These are phyloP conservation scores for Phytophthora boehmeriae DNA, from an alignment of 352 stramenopile genomes.

Conservation along the genomic window DNA sequence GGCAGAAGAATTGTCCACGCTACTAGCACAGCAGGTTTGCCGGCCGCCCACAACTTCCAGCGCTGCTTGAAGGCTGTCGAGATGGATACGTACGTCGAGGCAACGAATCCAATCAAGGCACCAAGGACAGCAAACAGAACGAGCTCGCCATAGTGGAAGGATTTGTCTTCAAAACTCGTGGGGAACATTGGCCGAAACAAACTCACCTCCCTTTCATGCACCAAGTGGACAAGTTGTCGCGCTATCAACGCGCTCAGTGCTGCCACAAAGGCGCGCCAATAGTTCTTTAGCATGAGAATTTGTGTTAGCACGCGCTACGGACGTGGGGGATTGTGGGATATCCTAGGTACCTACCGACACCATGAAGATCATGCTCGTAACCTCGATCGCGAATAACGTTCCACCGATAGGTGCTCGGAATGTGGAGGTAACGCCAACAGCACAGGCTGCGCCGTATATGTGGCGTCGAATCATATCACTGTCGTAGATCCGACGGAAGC, in stretches of 20 bases:
- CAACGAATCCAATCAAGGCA: constrained; percentile 52
- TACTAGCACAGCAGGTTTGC: constrained; percentile 19
- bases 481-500: constrained; percentile 73
- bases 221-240: constrained; percentile 44
- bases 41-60: constrained; percentile 36
- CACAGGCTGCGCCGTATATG: constrained; percentile 88
- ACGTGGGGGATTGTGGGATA: no score
- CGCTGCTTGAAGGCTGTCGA: constrained; percentile 44
- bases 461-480: constrained; percentile 76
- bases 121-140: constrained; percentile 54
- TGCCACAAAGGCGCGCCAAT: constrained; percentile 69
- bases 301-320: no score
- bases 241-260: constrained; percentile 61
- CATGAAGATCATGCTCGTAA: constrained; percentile 80
- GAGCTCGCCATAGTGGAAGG: constrained; percentile 57
- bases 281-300: constrained; percentile 44
- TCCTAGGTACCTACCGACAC: constrained; percentile 43
- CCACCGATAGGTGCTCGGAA: constrained; percentile 91
- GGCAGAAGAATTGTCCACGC: constrained; percentile 38
- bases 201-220: constrained; percentile 45
- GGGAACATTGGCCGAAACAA: constrained; percentile 58
- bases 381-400: constrained; percentile 92
- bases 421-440: constrained; percentile 86
- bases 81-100: constrained; percentile 52
- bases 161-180: constrained; percentile 46